Base-by-base conservation (phyloP, 2,329 filamentous ascomycete genomes). In the Gnomoniopsis sp. region DNA sequence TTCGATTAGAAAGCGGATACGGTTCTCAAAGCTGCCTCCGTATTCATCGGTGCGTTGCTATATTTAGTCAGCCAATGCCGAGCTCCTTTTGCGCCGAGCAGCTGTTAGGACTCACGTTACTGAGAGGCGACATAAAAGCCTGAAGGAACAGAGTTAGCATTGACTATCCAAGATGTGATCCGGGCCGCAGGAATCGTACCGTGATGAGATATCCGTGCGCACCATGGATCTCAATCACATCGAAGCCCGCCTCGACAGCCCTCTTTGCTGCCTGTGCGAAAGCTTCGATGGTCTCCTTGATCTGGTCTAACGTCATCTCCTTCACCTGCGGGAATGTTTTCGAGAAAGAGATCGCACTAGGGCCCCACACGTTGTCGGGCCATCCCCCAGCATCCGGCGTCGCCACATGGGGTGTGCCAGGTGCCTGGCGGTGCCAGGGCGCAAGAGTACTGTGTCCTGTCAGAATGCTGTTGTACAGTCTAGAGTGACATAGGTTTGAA, bases 161-260 rank as follows among this genome's bases (percentile, higher is more conserved):
- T 30, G 26, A 30, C 26, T 30, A 4, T 30, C 26, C 26, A 30
- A 30, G 26, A 30, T 30, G 26, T 4, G 4, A 4, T 30, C 4
- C 4, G 8, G 26, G 26, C 26, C 26, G 8, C 4, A 30, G 26
- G 26, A 30, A 30, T 8, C 26, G 8, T 30, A 30, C 26, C 58
- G 81, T 80, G 10, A 88, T 69, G 1, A 91, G 75, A 66, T 90
- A 91, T 3, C 87, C 86, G 65, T 89, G 87, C 1, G 85, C 85
- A 14, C 69, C 79, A 63, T 86, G 82, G 21, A 85, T 77, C 71
- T 96, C 91, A 59, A 96, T 86, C 8, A 87, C 82, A 69, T 96
- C 91, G 51, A 90, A 83, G 0, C 91, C 91, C 1, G 86, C 88
- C 62, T 83, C 76, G 4, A 93, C 72, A 1, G 90, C 82, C 41